Conservation (phyloP, 1,139 yeast genomes). For the Scheffersomyces parashehatae region DNA sequence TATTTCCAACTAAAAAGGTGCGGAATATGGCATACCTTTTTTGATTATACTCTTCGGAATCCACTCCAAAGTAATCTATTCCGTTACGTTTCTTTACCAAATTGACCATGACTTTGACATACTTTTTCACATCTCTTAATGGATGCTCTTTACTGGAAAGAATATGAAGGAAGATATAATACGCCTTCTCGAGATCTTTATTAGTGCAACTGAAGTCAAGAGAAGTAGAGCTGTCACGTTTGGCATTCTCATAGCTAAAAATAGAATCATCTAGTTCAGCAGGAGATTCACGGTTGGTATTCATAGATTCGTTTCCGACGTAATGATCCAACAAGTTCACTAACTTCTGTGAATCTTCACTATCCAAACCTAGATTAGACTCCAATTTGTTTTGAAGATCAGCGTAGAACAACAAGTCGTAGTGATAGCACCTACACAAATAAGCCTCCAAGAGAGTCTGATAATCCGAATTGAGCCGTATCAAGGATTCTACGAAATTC, state of each 20-base stretch:
- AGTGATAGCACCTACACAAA: constrained; percentile 19
- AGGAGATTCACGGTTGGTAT: constrained; percentile 2
- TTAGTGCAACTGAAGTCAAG: constrained; percentile 7
- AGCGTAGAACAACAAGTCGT: constrained; percentile 22
- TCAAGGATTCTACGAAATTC: constrained; percentile 20
- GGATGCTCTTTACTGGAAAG: constrained; percentile 13
- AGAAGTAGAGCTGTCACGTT: background rate
- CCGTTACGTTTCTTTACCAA: constrained; percentile 23
- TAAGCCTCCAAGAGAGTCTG: constrained; percentile 20
- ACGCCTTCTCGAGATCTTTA: constrained; percentile 19
- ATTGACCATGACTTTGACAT: constrained; percentile 22
- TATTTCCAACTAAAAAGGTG: constrained; percentile 18
- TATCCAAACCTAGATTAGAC: constrained; percentile 10
- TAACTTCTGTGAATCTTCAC: constrained; percentile 27
- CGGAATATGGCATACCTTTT: constrained; percentile 18
- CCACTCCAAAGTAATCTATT: constrained; percentile 26
- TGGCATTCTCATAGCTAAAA: constrained; percentile 20
- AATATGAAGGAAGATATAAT: constrained; percentile 26
- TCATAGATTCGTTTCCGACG: constrained; percentile 7
- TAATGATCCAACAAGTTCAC: constrained; percentile 22
- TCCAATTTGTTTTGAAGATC: constrained; percentile 18
- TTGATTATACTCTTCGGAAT: constrained; percentile 18
- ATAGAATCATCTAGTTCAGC: constrained; percentile 18
- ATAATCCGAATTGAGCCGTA: constrained; percentile 20
- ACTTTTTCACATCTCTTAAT: constrained; percentile 13